These are phyloP conservation scores for Aspergillus spinulosporus DNA, from an alignment of 2,329 filamentous ascomycete species.

Conservation along the genomic window DNA sequence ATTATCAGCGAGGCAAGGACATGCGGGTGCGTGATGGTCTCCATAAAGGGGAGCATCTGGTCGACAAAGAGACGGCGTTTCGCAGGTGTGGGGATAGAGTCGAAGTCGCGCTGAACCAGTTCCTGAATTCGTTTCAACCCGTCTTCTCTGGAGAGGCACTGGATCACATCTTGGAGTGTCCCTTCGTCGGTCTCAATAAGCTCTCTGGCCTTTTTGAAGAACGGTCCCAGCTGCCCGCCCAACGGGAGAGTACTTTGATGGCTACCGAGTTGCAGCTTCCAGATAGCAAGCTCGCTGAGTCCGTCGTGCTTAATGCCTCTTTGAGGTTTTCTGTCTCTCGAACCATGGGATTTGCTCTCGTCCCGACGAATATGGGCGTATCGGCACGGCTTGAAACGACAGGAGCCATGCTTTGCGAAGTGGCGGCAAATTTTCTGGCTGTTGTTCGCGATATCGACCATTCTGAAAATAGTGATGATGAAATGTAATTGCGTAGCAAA, in stretches of 20 bases:
- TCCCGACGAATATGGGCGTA: constrained; percentile 2
- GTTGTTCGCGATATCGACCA: neutral
- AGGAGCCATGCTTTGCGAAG: constrained; percentile 14
- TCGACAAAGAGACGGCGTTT: constrained; percentile 22
- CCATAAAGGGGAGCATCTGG: constrained; percentile 44
- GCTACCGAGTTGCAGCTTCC: constrained; percentile 10
- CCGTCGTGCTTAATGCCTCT: neutral
- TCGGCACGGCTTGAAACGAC: constrained; percentile 11
- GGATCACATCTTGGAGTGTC: constrained; percentile 32
- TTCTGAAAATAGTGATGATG: neutral
- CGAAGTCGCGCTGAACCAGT: constrained; percentile 15
- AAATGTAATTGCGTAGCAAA: neutral
- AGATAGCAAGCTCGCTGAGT: constrained; percentile 6
- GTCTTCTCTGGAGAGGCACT: constrained; percentile 29
- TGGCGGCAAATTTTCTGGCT: constrained; percentile 14
- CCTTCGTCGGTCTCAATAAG: constrained; percentile 27
- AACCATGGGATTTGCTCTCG: neutral
- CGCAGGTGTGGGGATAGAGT: neutral
- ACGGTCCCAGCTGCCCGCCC: neutral
- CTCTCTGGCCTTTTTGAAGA: constrained; percentile 29
- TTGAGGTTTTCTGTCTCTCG: neutral
- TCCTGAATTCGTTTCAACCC: constrained; percentile 33
- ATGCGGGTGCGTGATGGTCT: constrained; percentile 43
- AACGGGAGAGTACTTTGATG: neutral
- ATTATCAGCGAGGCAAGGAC: constrained; percentile 46